Percentiles rank a stretch among this genome's conserved stretches.
Evolutionary conservation across 192 early-diverging fungal species (phyloP).

Genomic region (Podila epigama): DNA sequence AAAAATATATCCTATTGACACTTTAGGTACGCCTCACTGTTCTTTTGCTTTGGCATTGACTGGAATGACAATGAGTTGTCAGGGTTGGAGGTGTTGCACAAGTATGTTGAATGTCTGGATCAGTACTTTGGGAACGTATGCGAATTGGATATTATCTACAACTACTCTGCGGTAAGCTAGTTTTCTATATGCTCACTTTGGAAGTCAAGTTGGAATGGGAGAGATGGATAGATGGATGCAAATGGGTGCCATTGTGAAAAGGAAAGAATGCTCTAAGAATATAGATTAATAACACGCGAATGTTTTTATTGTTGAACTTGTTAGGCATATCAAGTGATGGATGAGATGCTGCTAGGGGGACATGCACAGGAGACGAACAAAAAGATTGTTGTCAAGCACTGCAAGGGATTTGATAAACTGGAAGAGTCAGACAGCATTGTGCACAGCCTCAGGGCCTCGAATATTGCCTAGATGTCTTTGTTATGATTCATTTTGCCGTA

Average conservation of each 20-base stretch:
- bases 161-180: conserved; percentile 54
- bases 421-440: conserved; percentile 49
- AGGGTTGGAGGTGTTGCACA: conserved; percentile 58
- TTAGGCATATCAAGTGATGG: conserved; percentile 55
- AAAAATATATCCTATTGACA: background rate
- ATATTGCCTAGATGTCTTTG: conserved; percentile 30
- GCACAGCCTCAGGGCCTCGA: conserved; percentile 42
- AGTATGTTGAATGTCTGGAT: conserved; percentile 61
- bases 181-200: background rate
- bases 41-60: conserved; percentile 58
- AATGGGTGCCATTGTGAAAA: no score
- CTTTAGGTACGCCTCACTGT: conserved; percentile 58
- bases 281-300: background rate
- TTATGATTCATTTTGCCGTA: no score
- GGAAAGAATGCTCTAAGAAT: background rate
- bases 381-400: conserved; percentile 49
- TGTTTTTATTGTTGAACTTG: background rate
- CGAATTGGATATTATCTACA: conserved; percentile 64
- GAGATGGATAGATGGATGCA: background rate
- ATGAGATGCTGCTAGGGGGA: conserved; percentile 53
- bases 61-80: conserved; percentile 62
- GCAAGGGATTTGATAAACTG: conserved; percentile 49
- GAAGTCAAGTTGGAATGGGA: background rate
- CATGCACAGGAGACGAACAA: conserved; percentile 52
- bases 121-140: conserved; percentile 66